Evolutionary conservation across 75 land plant genomes (phyloP).

Genomic region (Gnetum montanum): DNA sequence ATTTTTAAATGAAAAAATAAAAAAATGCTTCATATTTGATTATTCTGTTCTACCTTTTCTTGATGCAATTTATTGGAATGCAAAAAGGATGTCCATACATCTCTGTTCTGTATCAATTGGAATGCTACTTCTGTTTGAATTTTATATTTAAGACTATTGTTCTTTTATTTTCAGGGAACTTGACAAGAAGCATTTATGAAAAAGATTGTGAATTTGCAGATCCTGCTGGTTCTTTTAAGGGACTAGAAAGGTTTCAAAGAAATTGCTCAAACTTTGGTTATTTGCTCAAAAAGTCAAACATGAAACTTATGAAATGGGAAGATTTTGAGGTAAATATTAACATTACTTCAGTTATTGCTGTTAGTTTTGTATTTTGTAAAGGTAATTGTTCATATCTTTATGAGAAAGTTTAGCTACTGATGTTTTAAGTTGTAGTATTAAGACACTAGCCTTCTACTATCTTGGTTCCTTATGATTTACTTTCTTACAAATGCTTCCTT

Average conservation of each 20-base stretch:
- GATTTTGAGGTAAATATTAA: constrained; percentile 60
- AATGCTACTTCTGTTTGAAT: too few relatives aligned
- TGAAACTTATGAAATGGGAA: constrained; percentile 90
- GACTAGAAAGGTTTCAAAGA: constrained; percentile 78
- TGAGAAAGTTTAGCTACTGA: constrained; percentile 3
- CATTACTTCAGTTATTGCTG: neutral
- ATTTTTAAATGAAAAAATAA: too few relatives aligned
- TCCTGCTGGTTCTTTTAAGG: constrained; percentile 93
- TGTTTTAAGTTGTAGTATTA: too few relatives aligned
- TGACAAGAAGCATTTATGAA: constrained; percentile 65
- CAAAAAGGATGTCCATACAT: too few relatives aligned
- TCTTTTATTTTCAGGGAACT: constrained; percentile 40
- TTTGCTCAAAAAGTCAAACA: constrained; percentile 58
- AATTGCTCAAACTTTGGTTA: constrained; percentile 93
- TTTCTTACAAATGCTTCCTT: too few relatives aligned
- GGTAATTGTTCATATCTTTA: neutral
- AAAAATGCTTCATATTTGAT: too few relatives aligned
- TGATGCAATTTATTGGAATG: too few relatives aligned
- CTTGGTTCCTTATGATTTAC: too few relatives aligned
- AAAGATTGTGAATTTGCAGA: constrained; percentile 95
- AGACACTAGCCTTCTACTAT: too few relatives aligned
- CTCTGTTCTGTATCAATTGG: too few relatives aligned
- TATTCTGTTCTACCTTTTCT: too few relatives aligned
- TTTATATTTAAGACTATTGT: neutral
- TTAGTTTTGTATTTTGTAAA: neutral